Base-by-base conservation (phyloP, 2,329 filamentous ascomycete genomes). In the Penicillium sp. region DNA sequence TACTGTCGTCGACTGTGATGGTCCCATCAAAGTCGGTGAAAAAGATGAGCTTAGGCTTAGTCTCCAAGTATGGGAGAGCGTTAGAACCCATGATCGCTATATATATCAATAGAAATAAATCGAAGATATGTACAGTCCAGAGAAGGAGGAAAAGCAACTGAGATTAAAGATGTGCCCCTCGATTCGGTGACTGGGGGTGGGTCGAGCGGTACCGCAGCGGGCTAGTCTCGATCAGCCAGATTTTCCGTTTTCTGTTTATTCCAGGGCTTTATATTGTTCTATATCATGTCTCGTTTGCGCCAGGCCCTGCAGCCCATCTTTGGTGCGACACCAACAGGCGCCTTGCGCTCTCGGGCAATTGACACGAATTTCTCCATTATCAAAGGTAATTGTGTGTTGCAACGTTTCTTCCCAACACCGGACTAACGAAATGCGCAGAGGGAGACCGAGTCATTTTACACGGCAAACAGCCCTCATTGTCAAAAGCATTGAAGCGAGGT, bases 21-120 rank as follows among this genome's bases (percentile, higher is more conserved):
- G 90, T 97, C 64, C 93, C 93, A 72, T 98, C 93, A 67, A 97
- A 97, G 74, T 98, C 93, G 60, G 90, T 95, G 77, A 97, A 97
- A 80, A 98, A 96, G 76, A 98, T 90, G 75, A 88, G 87, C 72
- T 88, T 86, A 45, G 90, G 90, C 67, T 85, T 82, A 51, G 67
- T 71, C 53, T 69, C 64, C 59, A 76, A 65, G 24, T 72, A 72
- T 21, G 69, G 69, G 33, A 72, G 65, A 13, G 53, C 51, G 10
- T 53, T 59, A 26, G 64, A 62, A 12, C 59, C 61, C 67, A 70
- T 70, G 45, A 39, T 28, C 4, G 32, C 34, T 49, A n/a, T 28
- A 22, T 44, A 39, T 19, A 46, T 28, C 12, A 43, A 21, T 31
- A 33, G 3, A 8, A 29, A 35, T 17, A 22, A 42, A 39, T 13